These are phyloP conservation scores for Russula griseocarnosa DNA, from an alignment of 768 basidiomycete genomes.

Conservation along the genomic window DNA sequence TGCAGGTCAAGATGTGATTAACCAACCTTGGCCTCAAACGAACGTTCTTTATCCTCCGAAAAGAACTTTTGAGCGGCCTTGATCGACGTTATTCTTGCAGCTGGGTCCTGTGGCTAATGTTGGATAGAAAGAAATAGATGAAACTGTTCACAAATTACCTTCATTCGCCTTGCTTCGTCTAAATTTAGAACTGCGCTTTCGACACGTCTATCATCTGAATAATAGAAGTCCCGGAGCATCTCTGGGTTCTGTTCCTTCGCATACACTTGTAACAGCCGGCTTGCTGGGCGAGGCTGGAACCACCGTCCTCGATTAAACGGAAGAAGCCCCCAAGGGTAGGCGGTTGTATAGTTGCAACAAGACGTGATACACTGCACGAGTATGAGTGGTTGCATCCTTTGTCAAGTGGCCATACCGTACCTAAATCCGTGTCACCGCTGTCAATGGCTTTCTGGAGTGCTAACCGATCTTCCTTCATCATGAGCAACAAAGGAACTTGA, in stretches of 20 bases:
- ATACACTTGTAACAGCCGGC: constrained; percentile 81
- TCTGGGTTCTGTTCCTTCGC: constrained; percentile 86
- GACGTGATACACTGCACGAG: constrained; percentile 78
- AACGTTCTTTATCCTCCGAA: constrained; percentile 86
- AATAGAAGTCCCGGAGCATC: constrained; percentile 94
- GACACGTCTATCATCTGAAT: constrained; percentile 91
- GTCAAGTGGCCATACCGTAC: constrained; percentile 40
- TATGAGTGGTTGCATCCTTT: neutral
- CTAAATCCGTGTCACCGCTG: constrained; percentile 92
- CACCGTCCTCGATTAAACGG: constrained; percentile 88
- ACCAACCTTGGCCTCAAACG: constrained; percentile 84
- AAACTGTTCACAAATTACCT: constrained; percentile 41
- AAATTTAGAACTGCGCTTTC: constrained; percentile 89
- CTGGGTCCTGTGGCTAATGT: constrained; percentile 55
- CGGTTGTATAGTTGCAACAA: constrained; percentile 82
- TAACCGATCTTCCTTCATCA: constrained; percentile 90
- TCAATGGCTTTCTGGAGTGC: constrained; percentile 88
- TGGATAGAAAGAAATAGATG: neutral
- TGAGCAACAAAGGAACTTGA: constrained; percentile 87
- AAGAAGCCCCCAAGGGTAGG: constrained; percentile 85
- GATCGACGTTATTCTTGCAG: constrained; percentile 64
- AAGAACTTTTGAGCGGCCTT: constrained; percentile 89
- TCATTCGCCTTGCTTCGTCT: constrained; percentile 70
- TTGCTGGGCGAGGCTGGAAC: constrained; percentile 70
- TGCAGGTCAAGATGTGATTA: neutral